These are phyloP conservation scores for Prunus mongolica DNA, from an alignment of 306 rosid species.

Conservation along the genomic window DNA sequence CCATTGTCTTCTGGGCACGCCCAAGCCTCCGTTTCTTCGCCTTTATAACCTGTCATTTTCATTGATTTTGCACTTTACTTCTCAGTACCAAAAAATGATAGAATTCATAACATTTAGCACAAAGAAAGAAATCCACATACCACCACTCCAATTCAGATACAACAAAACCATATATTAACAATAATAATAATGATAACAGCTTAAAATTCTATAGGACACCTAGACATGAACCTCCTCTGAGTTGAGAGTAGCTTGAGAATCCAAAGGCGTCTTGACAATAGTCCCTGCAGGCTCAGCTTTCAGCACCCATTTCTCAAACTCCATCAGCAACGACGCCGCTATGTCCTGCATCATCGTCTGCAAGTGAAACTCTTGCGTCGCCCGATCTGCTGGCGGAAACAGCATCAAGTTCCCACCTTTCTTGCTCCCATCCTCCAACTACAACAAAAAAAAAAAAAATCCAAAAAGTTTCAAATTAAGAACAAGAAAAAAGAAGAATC, in stretches of 20 bases:
- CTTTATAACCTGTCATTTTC: conserved; percentile 68
- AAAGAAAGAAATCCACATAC: not conserved
- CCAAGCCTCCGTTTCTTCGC: conserved; percentile 97
- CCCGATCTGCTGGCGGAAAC: conserved; percentile 94
- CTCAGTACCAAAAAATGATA: conserved; percentile 23
- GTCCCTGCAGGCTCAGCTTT: conserved; percentile 96
- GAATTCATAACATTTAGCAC: conserved; percentile 9
- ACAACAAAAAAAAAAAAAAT: not conserved
- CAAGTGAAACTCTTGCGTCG: conserved; percentile 77
- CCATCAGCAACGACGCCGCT: conserved; percentile 89
- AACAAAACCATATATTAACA: not conserved
- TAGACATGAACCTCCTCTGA: conserved; percentile 99
- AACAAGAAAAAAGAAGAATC: not conserved
- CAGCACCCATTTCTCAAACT: conserved; percentile 97
- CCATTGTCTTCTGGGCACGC: conserved; percentile 96
- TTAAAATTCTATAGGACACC: conserved; percentile 67
- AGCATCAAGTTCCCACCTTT: conserved; percentile 70
- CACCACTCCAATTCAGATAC: not conserved
- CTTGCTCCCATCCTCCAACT: conserved; percentile 90
- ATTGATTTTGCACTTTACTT: not conserved
- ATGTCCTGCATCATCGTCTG: conserved; percentile 97
- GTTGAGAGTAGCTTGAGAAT: conserved; percentile 99
- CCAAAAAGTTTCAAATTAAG: not conserved
- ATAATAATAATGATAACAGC: not conserved
- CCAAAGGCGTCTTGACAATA: conserved; percentile 92